Conservation (phyloP, 108 stramenopile genomes). For the Fragilaria radians region DNA sequence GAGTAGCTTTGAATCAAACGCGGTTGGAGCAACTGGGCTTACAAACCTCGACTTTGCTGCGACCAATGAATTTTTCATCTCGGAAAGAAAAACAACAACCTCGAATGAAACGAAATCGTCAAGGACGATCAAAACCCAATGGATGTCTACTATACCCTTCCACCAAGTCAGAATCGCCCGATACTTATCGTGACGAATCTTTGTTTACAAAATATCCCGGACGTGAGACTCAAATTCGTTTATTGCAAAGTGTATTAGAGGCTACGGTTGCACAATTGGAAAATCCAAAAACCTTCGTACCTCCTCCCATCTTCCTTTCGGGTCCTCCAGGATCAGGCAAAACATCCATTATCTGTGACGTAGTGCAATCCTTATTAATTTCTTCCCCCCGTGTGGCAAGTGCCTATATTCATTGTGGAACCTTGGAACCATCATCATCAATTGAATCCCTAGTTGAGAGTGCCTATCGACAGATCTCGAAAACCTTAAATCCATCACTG, state of each 20-base stretch:
- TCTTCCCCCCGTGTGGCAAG: constrained; percentile 11
- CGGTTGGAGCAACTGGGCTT: too few species aligned
- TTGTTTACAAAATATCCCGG: constrained; percentile 1
- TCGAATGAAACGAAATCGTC: too few species aligned
- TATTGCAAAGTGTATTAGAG: not conserved
- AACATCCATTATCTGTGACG: constrained; percentile 43
- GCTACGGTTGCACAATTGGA: constrained; percentile 1
- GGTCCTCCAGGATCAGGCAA: constrained; percentile 59
- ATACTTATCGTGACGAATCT: too few species aligned
- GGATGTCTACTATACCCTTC: too few species aligned
- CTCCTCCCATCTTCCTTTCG: constrained; percentile 53
- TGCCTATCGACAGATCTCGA: constrained; percentile 31
- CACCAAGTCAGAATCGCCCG: too few species aligned
- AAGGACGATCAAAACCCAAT: too few species aligned
- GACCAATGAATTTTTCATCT: too few species aligned
- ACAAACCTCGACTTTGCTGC: too few species aligned
- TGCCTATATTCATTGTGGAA: constrained; percentile 65
- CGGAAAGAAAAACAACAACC: too few species aligned
- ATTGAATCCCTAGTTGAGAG: constrained; percentile 22
- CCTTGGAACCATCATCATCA: constrained; percentile 18
- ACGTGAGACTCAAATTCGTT: not conserved
- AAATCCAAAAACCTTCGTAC: constrained; percentile 18
- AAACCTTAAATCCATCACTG: not conserved
- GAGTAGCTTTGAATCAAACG: too few species aligned
- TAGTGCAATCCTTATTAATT: constrained; percentile 13